These are phyloP conservation scores for Nitzschia sp. DNA, from an alignment of 108 stramenopile species.

Conservation along the genomic window DNA sequence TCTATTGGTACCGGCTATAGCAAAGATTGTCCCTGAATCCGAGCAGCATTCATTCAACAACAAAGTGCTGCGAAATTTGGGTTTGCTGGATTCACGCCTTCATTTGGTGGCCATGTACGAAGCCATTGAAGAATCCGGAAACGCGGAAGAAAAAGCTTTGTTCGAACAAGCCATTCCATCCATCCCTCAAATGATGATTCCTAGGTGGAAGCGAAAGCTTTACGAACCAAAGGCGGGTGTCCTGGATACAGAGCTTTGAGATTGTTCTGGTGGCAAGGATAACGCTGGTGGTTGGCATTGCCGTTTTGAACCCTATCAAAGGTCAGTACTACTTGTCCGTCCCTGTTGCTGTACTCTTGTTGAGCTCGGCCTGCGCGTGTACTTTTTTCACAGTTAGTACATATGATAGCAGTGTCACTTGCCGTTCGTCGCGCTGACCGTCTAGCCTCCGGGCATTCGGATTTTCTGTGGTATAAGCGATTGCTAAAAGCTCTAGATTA, in stretches of 20 bases:
- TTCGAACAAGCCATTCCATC: slow-evolving; percentile 72
- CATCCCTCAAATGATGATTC: slow-evolving; percentile 69
- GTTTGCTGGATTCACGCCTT: slow-evolving; percentile 71
- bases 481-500: slow-evolving; percentile 68
- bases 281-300: too few species aligned
- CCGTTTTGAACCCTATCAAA: too few species aligned
- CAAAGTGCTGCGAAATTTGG: slow-evolving; percentile 58
- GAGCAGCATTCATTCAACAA: slow-evolving; percentile 84
- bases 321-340: not conserved
- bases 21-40: slow-evolving; percentile 44
- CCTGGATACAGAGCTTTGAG: slow-evolving; percentile 10
- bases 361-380: slow-evolving; percentile 73
- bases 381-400: slow-evolving; percentile 55
- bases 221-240: slow-evolving; percentile 57
- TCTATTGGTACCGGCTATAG: slow-evolving; percentile 62
- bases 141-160: slow-evolving; percentile 40
- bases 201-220: slow-evolving; percentile 70
- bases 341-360: slow-evolving; percentile 12
- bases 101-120: slow-evolving; percentile 85
- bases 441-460: slow-evolving; percentile 26
- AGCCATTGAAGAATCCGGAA: slow-evolving; percentile 50
- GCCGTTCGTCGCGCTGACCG: slow-evolving; percentile 61
- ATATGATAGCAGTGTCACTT: slow-evolving; percentile 66
- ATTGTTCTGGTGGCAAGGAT: not conserved
- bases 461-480: slow-evolving; percentile 71